Conservation (phyloP, 495 filamentous ascomycete species). For the Patellaria atrata region DNA sequence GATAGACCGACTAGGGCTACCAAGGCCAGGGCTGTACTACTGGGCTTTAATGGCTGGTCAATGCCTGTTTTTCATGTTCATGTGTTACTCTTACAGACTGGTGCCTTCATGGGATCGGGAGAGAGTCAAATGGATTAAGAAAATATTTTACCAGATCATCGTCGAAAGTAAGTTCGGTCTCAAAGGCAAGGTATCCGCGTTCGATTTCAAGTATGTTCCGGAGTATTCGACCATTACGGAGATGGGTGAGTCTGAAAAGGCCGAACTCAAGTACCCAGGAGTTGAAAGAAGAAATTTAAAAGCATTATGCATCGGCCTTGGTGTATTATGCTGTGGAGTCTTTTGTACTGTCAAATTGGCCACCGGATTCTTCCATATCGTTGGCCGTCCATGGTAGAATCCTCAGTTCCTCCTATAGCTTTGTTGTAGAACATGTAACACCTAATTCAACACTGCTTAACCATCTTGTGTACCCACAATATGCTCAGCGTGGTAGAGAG, state of each 20-base stretch:
- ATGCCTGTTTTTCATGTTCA: slow-evolving; percentile 45
- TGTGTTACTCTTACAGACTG: slow-evolving; percentile 39
- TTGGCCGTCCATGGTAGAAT: no score
- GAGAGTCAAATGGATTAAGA: slow-evolving; percentile 41
- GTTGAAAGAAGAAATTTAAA: slow-evolving; percentile 29
- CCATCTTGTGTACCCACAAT: no score
- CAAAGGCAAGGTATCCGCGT: slow-evolving; percentile 34
- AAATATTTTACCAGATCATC: slow-evolving; percentile 38
- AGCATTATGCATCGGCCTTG: slow-evolving; percentile 19
- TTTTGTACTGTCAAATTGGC: no score
- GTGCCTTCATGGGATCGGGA: slow-evolving; percentile 43
- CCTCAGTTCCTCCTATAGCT: no score
- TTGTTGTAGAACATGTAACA: no score
- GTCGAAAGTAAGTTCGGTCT: slow-evolving; percentile 43
- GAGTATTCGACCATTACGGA: slow-evolving; percentile 31
- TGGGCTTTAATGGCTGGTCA: slow-evolving; percentile 49
- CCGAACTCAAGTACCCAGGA: slow-evolving; percentile 10
- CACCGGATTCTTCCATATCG: no score
- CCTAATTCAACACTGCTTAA: no score
- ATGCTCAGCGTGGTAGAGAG: no score
- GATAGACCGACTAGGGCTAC: slow-evolving; percentile 44
- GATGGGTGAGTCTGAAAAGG: slow-evolving; percentile 23
- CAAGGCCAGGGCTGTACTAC: slow-evolving; percentile 41
- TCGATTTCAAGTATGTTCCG: slow-evolving; percentile 55
- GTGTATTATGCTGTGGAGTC: no score